A percentile compares a stretch with the other conserved stretches of the same genome.
Conservation (phyloP, 2,329 filamentous ascomycete genomes). For the Thielaviopsis populi region DNA sequence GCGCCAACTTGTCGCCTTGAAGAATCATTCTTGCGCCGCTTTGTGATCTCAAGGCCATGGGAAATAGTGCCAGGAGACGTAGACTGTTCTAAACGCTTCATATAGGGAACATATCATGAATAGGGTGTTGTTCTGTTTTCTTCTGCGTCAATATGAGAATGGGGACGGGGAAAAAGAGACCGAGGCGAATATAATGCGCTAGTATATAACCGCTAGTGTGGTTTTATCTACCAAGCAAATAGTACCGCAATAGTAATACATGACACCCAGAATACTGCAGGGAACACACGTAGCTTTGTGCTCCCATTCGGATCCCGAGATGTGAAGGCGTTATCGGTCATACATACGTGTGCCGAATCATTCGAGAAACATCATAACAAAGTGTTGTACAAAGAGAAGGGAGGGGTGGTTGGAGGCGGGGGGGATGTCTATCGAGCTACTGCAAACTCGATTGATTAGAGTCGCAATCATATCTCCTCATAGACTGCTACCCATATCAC, state of each 20-base stretch:
- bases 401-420: background rate
- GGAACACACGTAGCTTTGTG: background rate
- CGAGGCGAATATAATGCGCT: background rate
- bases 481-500: constrained; percentile 51
- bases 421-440: background rate
- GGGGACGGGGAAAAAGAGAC: background rate
- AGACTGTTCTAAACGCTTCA: constrained; percentile 38
- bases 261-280: constrained; percentile 18
- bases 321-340: background rate
- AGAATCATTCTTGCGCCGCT: constrained; percentile 42
- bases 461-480: background rate
- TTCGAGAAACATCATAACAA: constrained; percentile 10
- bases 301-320: background rate
- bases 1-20: background rate
- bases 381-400: constrained; percentile 9
- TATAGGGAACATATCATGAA: background rate
- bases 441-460: background rate
- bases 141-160: background rate
- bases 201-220: constrained; percentile 20
- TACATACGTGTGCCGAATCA: constrained; percentile 2
- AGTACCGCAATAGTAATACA: constrained; percentile 10
- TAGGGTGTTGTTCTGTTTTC: background rate
- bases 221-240: constrained; percentile 18
- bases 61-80: constrained; percentile 38
- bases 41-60: constrained; percentile 45